phyloP scores from a whole-genome alignment of 2,329 filamentous ascomycete genomes.

The Parafenestella ontariensis region DNA sequence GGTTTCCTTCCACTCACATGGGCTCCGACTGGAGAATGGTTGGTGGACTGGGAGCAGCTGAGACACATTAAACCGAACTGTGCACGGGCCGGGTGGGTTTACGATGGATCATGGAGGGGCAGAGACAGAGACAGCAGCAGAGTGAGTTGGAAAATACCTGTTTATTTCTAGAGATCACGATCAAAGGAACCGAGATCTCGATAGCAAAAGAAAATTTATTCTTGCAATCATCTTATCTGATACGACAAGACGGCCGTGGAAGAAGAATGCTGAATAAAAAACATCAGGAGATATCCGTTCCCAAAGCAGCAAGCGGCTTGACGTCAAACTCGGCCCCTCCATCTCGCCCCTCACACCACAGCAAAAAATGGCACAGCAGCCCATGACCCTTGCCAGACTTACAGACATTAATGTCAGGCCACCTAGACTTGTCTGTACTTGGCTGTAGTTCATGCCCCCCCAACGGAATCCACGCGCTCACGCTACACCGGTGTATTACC shows the following conservation, averaged over 20 bases:
- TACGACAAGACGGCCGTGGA: slow-evolving; percentile 7
- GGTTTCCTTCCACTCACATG: slow-evolving; percentile 13
- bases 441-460: slow-evolving; percentile 11
- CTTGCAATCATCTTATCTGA: not conserved
- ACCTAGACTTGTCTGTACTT: slow-evolving; percentile 13
- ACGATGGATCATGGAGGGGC: not conserved
- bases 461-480: slow-evolving; percentile 13
- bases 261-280: slow-evolving; percentile 11
- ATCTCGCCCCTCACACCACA: slow-evolving; percentile 36
- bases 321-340: slow-evolving; percentile 28
- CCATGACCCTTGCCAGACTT: slow-evolving; percentile 19
- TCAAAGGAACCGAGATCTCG: slow-evolving; percentile 1
- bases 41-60: slow-evolving; percentile 5
- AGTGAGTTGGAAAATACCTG: slow-evolving; percentile 3
- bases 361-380: slow-evolving; percentile 3
- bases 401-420: slow-evolving; percentile 24
- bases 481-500: slow-evolving; percentile 23
- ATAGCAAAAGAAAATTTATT: not conserved
- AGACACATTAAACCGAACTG: slow-evolving; percentile 3
- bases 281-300: slow-evolving; percentile 32
- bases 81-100: slow-evolving; percentile 1
- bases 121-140: not conserved
- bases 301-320: slow-evolving; percentile 19
- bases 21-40: slow-evolving; percentile 2
- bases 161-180: slow-evolving; percentile 8